Evolutionary conservation across 805 yeast genomes (phyloP).

Genomic region (Suhomyces prunicola): DNA sequence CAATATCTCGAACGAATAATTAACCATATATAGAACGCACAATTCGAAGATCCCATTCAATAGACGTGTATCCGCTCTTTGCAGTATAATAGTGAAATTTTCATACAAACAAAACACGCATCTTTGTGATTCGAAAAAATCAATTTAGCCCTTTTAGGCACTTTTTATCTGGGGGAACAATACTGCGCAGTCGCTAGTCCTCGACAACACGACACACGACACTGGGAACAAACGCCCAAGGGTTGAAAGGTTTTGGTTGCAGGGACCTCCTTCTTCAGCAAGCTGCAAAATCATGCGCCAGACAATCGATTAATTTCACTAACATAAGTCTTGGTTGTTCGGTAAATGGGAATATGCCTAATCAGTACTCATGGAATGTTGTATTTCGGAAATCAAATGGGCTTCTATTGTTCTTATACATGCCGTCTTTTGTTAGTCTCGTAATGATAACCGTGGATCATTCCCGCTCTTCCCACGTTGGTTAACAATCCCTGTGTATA

Average conservation of each 20-base stretch:
- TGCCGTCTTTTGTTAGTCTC: not conserved
- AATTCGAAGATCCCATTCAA: not conserved
- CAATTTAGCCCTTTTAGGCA: conserved; percentile 2
- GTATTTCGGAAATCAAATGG: not conserved
- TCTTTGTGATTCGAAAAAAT: not conserved
- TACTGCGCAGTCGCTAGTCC: not conserved
- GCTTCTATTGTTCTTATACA: not conserved
- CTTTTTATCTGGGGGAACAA: conserved; percentile 1
- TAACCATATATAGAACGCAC: not conserved
- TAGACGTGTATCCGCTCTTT: not conserved
- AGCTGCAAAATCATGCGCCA: not conserved
- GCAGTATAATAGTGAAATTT: not conserved
- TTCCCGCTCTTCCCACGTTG: not conserved
- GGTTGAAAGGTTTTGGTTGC: not conserved
- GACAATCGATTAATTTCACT: not conserved
- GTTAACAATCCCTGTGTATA: not conserved
- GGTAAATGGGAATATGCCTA: not conserved
- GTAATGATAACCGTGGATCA: not conserved
- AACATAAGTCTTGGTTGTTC: not conserved
- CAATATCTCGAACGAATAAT: not conserved
- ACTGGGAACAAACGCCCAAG: not conserved
- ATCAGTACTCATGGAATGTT: not conserved
- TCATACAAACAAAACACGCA: not conserved
- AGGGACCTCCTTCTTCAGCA: not conserved
- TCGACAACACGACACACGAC: not conserved